Evolutionary conservation across 495 filamentous ascomycete species (phyloP).

Genomic region (Chaetomium tenue): DNA sequence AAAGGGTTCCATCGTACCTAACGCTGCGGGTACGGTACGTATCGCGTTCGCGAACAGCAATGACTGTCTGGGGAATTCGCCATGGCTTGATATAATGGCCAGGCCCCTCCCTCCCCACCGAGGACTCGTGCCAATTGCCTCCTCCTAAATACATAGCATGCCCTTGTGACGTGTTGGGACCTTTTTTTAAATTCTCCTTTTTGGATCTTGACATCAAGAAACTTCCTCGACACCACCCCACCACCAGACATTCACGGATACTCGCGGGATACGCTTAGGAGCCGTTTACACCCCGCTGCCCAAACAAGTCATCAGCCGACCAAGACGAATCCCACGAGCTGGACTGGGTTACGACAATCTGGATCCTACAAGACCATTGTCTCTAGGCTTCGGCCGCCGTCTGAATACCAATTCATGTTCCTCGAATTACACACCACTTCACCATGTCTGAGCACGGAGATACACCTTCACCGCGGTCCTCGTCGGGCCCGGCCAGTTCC

Average conservation of each 20-base stretch:
- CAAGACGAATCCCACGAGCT: not conserved
- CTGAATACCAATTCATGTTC: not conserved
- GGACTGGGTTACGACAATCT: not conserved
- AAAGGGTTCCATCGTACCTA: slow-evolving; percentile 11
- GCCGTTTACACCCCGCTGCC: not conserved
- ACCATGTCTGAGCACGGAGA: slow-evolving; percentile 24
- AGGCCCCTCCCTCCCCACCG: slow-evolving; percentile 12
- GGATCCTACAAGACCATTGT: not conserved
- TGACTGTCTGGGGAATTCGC: slow-evolving; percentile 19
- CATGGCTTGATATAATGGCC: slow-evolving; percentile 19
- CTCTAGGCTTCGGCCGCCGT: slow-evolving; percentile 6
- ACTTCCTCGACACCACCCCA: not conserved
- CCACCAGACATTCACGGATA: slow-evolving; percentile 1
- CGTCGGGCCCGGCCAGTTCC: slow-evolving; percentile 13
- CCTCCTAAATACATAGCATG: not conserved
- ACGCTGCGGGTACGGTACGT: slow-evolving; percentile 16
- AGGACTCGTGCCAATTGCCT: not conserved
- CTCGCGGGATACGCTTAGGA: slow-evolving; percentile 9
- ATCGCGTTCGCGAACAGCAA: slow-evolving; percentile 6
- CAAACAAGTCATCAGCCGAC: not conserved
- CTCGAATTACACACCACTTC: not conserved
- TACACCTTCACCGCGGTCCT: slow-evolving; percentile 17
- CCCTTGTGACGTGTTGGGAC: not conserved
- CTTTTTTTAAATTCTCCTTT: not conserved
- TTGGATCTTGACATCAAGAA: not conserved